A percentile compares a stretch with the other conserved stretches of the same genome.
These are phyloP conservation scores for Gracilaria vermiculophylla DNA, from an alignment of 23 red algal genomes.

Conservation along the genomic window DNA sequence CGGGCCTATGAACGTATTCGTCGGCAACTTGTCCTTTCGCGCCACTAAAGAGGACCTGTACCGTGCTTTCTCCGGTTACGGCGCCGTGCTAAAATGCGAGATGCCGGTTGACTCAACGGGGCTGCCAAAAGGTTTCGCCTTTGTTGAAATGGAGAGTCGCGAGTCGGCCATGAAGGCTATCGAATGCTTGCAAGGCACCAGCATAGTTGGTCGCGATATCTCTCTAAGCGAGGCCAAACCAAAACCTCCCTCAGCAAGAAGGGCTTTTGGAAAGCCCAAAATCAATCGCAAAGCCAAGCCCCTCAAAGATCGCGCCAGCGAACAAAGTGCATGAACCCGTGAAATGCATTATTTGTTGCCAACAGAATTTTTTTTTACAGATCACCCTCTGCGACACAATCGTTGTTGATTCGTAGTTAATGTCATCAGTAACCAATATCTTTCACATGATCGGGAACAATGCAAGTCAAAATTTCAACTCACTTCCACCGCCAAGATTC, in stretches of 20 bases:
- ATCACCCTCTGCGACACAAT: too few relatives aligned
- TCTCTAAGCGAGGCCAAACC: constrained; percentile 35
- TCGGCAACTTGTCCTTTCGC: constrained; percentile 75
- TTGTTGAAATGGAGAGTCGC: constrained; percentile 65
- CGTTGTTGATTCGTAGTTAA: too few relatives aligned
- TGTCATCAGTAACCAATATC: too few relatives aligned
- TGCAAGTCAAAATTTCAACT: too few relatives aligned
- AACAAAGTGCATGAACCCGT: background rate
- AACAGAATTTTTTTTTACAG: too few relatives aligned
- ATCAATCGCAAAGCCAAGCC: background rate
- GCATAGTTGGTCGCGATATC: constrained; percentile 54
- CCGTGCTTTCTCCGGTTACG: constrained; percentile 62
- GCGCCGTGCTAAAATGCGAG: constrained; percentile 48
- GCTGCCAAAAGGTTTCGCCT: constrained; percentile 50
- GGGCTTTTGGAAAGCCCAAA: background rate
- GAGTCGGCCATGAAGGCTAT: constrained; percentile 30
- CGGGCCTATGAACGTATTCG: constrained; percentile 47
- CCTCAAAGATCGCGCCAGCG: background rate
- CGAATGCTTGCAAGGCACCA: constrained; percentile 30
- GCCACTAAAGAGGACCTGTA: constrained; percentile 66
- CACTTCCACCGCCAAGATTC: too few relatives aligned
- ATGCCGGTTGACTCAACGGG: constrained; percentile 37
- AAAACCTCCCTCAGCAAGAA: background rate
- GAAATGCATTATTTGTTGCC: too few relatives aligned
- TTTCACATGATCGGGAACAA: too few relatives aligned